A percentile compares a stretch with the other conserved stretches of the same genome.
phyloP scores from a whole-genome alignment of 2,329 filamentous ascomycete species.

The Pochonia chlamydosporia region DNA sequence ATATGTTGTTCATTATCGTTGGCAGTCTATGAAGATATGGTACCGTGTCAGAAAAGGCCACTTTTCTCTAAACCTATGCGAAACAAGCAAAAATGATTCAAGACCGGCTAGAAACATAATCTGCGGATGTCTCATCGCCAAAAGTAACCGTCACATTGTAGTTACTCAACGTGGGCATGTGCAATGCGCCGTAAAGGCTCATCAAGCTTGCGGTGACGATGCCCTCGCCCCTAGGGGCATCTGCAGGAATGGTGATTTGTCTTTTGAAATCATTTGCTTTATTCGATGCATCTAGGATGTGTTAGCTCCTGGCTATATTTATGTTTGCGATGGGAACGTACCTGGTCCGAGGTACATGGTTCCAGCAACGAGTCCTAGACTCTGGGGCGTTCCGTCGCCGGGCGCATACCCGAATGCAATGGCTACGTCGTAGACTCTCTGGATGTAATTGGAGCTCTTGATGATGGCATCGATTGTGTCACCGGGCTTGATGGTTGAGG shows the following conservation, averaged over 20 bases:
- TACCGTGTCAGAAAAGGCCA: too few species aligned
- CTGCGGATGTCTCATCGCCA: conserved; percentile 17
- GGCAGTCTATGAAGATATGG: too few species aligned
- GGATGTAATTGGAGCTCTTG: conserved; percentile 36
- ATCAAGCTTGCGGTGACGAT: conserved; percentile 20
- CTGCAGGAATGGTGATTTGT: conserved; percentile 18
- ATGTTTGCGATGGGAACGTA: conserved; percentile 11
- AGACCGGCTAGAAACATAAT: conserved; percentile 13
- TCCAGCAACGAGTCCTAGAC: conserved; percentile 23
- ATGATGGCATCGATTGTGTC: conserved; percentile 31
- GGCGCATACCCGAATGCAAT: conserved; percentile 34
- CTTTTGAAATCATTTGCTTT: conserved; percentile 18
- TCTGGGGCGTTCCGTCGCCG: conserved; percentile 16
- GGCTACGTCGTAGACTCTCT: conserved; percentile 36
- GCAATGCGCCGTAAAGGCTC: conserved; percentile 21
- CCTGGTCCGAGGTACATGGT: conserved; percentile 31
- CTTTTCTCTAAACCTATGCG: too few species aligned
- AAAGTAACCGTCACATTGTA: conserved; percentile 22
- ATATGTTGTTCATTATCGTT: too few species aligned
- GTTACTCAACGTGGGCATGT: conserved; percentile 12
- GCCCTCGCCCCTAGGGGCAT: conserved; percentile 14
- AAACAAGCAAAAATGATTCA: not conserved
- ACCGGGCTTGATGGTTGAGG: conserved; percentile 32
- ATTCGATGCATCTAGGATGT: conserved; percentile 19
- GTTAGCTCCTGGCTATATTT: not conserved